phyloP scores from a whole-genome alignment of 345 rosid genomes.

The Rubroshorea leprosula region DNA sequence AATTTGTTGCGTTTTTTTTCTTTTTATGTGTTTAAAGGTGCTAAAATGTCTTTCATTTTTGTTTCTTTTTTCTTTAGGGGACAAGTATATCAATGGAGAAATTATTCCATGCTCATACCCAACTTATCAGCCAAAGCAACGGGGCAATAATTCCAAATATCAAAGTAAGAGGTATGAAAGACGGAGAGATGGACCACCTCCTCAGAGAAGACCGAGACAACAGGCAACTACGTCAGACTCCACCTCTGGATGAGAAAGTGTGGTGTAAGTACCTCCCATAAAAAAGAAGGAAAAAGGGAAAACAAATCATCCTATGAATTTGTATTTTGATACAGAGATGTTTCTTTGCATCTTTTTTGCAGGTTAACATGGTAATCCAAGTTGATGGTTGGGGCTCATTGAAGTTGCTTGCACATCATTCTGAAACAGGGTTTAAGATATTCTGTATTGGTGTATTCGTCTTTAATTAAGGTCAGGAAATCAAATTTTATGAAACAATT shows the following conservation, averaged over 20 bases:
- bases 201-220: constrained; percentile 56
- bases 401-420: neutral
- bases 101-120: constrained; percentile 89
- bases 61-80: constrained; percentile 39
- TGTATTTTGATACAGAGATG: neutral
- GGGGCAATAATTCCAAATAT: constrained; percentile 50
- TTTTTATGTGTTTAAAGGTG: neutral
- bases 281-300: neutral
- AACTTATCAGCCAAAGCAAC: constrained; percentile 82
- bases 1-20: constrained; percentile 4
- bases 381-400: neutral
- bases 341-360: neutral
- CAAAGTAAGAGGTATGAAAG: constrained; percentile 73
- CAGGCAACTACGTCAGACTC: constrained; percentile 46
- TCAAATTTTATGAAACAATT: neutral
- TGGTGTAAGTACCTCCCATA: neutral
- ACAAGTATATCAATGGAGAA: constrained; percentile 90
- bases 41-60: neutral
- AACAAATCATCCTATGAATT: neutral
- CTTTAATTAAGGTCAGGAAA: neutral
- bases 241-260: constrained; percentile 29
- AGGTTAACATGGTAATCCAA: too few relatives aligned
- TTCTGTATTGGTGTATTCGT: too few relatives aligned
- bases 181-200: constrained; percentile 78
- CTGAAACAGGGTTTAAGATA: neutral